These are phyloP conservation scores for Amylocarpus encephaloides DNA, from an alignment of 2,329 filamentous ascomycete species.

Conservation along the genomic window DNA sequence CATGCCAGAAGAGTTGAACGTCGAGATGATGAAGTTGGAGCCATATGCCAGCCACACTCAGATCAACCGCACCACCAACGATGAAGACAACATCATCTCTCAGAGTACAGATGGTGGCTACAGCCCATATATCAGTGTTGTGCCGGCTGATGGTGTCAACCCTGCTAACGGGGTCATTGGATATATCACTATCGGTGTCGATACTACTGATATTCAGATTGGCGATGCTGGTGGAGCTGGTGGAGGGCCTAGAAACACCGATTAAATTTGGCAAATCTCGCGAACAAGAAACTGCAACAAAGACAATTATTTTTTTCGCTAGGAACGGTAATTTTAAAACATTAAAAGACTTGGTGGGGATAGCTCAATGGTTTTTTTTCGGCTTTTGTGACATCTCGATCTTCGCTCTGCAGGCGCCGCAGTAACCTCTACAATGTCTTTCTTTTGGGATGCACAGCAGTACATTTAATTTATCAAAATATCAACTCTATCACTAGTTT, in stretches of 20 bases:
- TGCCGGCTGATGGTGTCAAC: slow-evolving; percentile 31
- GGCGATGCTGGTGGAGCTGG: not conserved
- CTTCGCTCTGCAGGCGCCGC: no score
- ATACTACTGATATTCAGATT: slow-evolving; percentile 20
- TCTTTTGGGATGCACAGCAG: no score
- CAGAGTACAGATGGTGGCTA: slow-evolving; percentile 25
- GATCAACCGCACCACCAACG: slow-evolving; percentile 11
- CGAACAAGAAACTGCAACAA: no score
- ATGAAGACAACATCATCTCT: slow-evolving; percentile 17
- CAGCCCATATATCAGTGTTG: slow-evolving; percentile 29
- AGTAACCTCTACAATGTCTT: no score
- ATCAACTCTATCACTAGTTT: no score
- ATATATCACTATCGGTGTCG: slow-evolving; percentile 33
- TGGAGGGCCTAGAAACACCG: not conserved
- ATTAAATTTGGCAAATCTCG: not conserved
- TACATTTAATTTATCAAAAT: no score
- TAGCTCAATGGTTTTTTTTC: no score
- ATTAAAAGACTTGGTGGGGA: no score
- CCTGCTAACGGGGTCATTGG: slow-evolving; percentile 32
- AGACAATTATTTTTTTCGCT: no score
- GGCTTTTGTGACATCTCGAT: no score
- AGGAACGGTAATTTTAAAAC: no score
- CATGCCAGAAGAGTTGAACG: slow-evolving; percentile 2
- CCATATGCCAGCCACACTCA: slow-evolving; percentile 6
- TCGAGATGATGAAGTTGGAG: slow-evolving; percentile 6